Evolutionary conservation across 2,329 filamentous ascomycete species (phyloP), one percentile per base, ranked within the genome.

Genomic region (Aspergillus awamori): DNA sequence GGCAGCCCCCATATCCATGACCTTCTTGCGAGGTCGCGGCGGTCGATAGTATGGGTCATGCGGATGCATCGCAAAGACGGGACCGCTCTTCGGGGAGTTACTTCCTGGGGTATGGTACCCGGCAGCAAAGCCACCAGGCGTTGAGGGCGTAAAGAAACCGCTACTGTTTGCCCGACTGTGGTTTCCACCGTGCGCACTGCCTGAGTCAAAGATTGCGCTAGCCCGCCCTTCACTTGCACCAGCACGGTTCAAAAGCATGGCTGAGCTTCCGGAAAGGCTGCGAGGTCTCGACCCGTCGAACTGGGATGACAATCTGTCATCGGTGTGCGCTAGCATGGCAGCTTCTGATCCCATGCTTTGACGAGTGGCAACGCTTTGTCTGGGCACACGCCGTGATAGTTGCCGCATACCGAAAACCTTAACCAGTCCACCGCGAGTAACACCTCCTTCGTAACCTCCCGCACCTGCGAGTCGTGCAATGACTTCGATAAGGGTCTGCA

Each of bases 361-460:
- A 62, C 92, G 86, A 7, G 89, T 89, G 24, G 84, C 82, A 15
- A 85, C 86, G 56, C 83, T 84, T 62, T 85, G 86, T 52, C 86
- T 86, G 60, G 86, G 86, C 64, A 85, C 81, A 53, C 93, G 87
- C 65, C 90, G 87, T 11, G 91, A 91, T 43, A 97, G 82, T 75
- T 97, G 93, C 51, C 93, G 90, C 84, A 93, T 92, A 54, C 93
- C 93, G 72, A 97, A 96, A 63, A 86, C 84, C 79, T 93, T 97
- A 67, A 89, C 89, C 57, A 99, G 82, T 8, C 93, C 94, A 71
- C 95, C 94, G 54, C 88, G 87, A 65, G 90, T 86, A 41, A 89
- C 89, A 55, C 83, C 84, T 41, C 84, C 81, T 66, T 89, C 87
- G 67, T 94, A 90, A 22, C 89, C 89, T 53, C 93, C 95, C 33